Conservation (phyloP, 2,329 filamentous ascomycete species). For the Pyrenochaeta sp. region DNA sequence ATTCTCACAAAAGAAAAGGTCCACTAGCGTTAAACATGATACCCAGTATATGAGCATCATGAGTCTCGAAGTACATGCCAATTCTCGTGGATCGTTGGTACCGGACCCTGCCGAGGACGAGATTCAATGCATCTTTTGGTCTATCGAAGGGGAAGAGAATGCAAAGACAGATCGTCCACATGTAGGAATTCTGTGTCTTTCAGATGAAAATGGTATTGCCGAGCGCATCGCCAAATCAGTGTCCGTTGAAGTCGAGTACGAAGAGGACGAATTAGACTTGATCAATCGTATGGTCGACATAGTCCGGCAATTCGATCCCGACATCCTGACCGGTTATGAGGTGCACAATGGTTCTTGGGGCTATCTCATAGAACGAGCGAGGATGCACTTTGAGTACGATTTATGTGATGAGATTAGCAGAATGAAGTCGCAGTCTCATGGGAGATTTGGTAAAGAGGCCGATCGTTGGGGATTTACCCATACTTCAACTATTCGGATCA, state of each 20-base stretch:
- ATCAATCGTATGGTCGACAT: constrained; percentile 87
- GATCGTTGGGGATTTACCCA: constrained; percentile 95
- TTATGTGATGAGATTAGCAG: constrained; percentile 90
- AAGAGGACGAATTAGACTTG: constrained; percentile 82
- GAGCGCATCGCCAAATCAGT: constrained; percentile 69
- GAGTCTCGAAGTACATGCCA: constrained; percentile 92
- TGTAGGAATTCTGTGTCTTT: constrained; percentile 77
- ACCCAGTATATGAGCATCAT: constrained; percentile 95
- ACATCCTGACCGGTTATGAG: constrained; percentile 93
- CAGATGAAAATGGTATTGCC: constrained; percentile 66
- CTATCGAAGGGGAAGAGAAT: constrained; percentile 77
- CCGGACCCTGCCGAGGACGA: constrained; percentile 93
- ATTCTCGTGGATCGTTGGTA: constrained; percentile 79
- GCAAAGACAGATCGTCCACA: constrained; percentile 62
- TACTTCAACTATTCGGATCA: constrained; percentile 90
- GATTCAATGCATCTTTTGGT: constrained; percentile 90
- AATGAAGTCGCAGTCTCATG: constrained; percentile 83
- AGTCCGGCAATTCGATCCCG: constrained; percentile 83
- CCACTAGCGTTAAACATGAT: constrained; percentile 81
- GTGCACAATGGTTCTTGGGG: constrained; percentile 95
- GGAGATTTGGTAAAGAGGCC: constrained; percentile 82
- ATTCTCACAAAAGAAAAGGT: constrained; percentile 78
- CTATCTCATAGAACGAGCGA: constrained; percentile 88
- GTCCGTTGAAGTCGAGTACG: constrained; percentile 71
- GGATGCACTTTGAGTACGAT: constrained; percentile 86